Percentiles rank a stretch among this genome's conserved stretches.
These are phyloP conservation scores for Aristolochia californica DNA, from an alignment of 164 flowering plant species.

Conservation along the genomic window DNA sequence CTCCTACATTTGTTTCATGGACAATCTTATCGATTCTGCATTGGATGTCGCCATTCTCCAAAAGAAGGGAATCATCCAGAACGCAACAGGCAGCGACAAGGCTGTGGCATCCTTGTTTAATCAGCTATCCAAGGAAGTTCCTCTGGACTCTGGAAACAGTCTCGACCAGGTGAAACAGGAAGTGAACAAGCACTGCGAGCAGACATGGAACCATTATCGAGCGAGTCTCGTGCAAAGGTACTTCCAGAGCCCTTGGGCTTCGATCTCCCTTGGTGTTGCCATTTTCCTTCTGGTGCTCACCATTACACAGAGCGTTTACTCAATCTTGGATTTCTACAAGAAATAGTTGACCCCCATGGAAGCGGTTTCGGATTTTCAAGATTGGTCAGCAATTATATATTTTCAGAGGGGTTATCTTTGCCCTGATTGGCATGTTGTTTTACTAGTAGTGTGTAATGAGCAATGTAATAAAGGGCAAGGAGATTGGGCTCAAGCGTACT, in stretches of 20 bases:
- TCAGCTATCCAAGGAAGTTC: constrained; percentile 28
- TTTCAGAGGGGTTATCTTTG: too few species aligned
- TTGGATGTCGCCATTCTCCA: constrained; percentile 34
- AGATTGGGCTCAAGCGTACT: too few species aligned
- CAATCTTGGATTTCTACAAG: neutral
- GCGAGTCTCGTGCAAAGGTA: constrained; percentile 40
- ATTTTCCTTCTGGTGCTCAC: constrained; percentile 1
- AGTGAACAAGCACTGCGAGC: constrained; percentile 30
- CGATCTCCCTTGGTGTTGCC: constrained; percentile 18
- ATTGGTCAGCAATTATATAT: too few species aligned
- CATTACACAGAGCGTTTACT: neutral
- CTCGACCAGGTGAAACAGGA: constrained; percentile 19
- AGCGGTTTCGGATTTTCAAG: too few species aligned
- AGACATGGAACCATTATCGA: constrained; percentile 31
- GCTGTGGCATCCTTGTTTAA: constrained; percentile 46
- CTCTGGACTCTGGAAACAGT: constrained; percentile 28
- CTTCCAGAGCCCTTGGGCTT: constrained; percentile 51
- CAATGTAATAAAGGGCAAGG: too few species aligned
- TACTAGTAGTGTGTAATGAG: too few species aligned
- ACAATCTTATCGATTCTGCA: constrained; percentile 35
- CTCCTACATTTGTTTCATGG: constrained; percentile 42
- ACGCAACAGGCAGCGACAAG: constrained; percentile 39
- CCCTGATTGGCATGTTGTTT: too few species aligned
- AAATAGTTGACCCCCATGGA: too few species aligned
- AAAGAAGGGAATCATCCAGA: constrained; percentile 30